These are phyloP conservation scores for Gastrolobium bilobum DNA, from an alignment of 306 rosid species.

Conservation along the genomic window DNA sequence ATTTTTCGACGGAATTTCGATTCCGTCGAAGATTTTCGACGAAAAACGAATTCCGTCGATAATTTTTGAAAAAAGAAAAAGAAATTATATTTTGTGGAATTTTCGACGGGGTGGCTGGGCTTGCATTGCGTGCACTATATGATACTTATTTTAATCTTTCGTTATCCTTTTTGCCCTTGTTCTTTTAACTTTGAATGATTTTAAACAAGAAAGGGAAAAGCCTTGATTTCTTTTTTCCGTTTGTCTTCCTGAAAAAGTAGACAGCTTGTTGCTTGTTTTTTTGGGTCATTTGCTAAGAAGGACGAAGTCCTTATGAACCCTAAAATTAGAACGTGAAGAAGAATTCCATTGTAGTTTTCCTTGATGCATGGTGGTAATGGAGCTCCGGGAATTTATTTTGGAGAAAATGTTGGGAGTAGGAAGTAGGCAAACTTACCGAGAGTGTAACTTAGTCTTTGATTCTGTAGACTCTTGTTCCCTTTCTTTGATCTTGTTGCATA, in stretches of 20 bases:
- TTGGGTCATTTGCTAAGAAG: not conserved
- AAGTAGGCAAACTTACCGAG: not conserved
- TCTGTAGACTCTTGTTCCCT: not conserved
- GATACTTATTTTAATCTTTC: constrained; percentile 37
- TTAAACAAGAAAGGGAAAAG: constrained; percentile 42
- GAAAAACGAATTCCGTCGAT: no score
- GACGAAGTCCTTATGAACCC: not conserved
- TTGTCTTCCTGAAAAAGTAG: constrained; percentile 2
- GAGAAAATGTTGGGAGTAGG: not conserved
- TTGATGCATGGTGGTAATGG: not conserved
- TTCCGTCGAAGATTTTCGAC: no score
- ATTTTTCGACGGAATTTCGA: no score
- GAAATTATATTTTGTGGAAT: no score
- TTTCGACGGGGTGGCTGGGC: constrained; percentile 49
- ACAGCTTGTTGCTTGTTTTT: not conserved
- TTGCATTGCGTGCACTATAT: constrained; percentile 51
- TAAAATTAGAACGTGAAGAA: not conserved
- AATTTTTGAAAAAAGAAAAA: no score
- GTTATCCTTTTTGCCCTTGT: constrained; percentile 38
- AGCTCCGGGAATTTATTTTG: not conserved
- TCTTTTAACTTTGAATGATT: constrained; percentile 36
- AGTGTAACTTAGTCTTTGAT: not conserved
- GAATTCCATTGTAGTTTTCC: not conserved
- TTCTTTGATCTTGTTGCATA: not conserved
- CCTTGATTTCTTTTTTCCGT: constrained; percentile 41